Evolutionary conservation across 75 land plant genomes (phyloP), one percentile per base, ranked within the genome.

Genomic region (Azolla pinnata): DNA sequence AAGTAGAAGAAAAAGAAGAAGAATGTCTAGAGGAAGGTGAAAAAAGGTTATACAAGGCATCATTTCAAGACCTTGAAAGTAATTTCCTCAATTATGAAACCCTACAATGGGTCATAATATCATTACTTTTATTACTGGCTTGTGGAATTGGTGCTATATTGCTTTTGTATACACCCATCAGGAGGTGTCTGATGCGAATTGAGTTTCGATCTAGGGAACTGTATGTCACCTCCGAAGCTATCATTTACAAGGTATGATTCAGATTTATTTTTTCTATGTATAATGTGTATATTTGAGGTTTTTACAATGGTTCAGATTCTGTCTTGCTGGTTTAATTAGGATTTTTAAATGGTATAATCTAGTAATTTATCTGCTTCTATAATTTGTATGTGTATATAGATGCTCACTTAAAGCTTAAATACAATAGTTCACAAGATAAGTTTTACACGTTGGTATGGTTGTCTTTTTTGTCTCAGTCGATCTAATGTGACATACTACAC

Each of bases 201-300:
- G 86, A 80, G 50, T 59, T 86, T 24, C 67, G 60, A 8, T 83
- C 81, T 0, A 76, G 90, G 14, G 72, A 67, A 59, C 73, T 86
- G 7, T 83, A 80, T 73, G 81, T 86, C 25, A 86, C 90, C 0
- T 67, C 81, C 16, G 57, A 68, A 33, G 78, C 79, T 58, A 72
- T 86, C 57, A 81, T 86, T 21, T 86, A 86, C 77, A 86, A 83
- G 90, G 90, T 86, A 53, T 16, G 49, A n/a, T n/a, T 25, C 33
- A 29, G 29, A 12, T 45, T 69, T 48, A 20, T 62, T 1, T 44
- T 34, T 4, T 33, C 30, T 59, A 26, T 17, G 12, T 47, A 20
- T 19, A 20, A 20, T 49, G n/a, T 33, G 26, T 29, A 28, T 42
- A 29, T 28, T 47, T 62, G 54, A 31, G 26, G 23, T 9, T 34